Conservation (phyloP, 257 asterid genomes). For the Petrea volubilis region DNA sequence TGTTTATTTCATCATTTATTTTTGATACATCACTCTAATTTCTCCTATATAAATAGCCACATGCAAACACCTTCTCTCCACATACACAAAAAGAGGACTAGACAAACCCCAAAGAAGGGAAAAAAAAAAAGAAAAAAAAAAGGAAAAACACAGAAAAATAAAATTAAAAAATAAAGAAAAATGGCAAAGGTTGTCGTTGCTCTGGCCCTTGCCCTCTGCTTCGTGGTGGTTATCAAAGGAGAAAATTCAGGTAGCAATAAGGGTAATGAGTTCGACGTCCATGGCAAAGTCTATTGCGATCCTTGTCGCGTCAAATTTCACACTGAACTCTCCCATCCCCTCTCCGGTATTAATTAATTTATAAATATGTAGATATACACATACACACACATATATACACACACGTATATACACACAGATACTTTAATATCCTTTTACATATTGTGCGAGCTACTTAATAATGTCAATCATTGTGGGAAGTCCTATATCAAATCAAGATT, state of each 20-base stretch:
- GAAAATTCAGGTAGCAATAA: conserved; percentile 17
- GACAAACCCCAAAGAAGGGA: no score
- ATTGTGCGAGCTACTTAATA: no score
- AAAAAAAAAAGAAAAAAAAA: not conserved
- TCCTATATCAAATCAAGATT: no score
- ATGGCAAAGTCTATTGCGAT: conserved; percentile 58
- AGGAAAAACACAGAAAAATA: not conserved
- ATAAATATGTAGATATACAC: no score
- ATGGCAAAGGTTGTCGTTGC: conserved; percentile 42
- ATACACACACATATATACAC: no score
- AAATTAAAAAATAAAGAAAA: not conserved
- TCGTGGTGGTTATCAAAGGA: conserved; percentile 23
- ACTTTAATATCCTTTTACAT: no score
- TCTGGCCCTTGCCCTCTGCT: conserved; percentile 35
- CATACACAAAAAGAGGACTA: conserved; percentile 28
- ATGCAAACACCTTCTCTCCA: not conserved
- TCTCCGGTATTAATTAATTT: conserved; percentile 31
- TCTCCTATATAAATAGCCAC: conserved; percentile 20
- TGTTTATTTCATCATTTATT: conserved; percentile 12
- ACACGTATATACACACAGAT: no score
- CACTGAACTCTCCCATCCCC: conserved; percentile 39
- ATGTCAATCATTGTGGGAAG: no score
- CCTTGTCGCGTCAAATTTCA: conserved; percentile 49
- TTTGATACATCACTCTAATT: not conserved
- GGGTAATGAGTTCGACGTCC: conserved; percentile 28